These are phyloP conservation scores for Phytophthora ramorum DNA, from an alignment of 352 stramenopile genomes.

Conservation along the genomic window DNA sequence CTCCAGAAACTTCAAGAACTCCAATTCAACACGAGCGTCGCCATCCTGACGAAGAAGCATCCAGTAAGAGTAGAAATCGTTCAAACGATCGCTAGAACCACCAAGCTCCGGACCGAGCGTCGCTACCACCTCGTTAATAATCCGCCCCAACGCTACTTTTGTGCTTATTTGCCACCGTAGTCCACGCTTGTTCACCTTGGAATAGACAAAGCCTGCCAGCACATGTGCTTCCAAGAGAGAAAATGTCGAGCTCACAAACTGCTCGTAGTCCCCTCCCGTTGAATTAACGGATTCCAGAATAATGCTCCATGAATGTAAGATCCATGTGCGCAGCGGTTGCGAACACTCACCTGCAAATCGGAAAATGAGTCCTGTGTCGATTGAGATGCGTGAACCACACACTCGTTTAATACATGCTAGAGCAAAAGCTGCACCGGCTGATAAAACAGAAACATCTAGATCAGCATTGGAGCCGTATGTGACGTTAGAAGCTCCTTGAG, in stretches of 20 bases:
- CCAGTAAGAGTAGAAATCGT: conserved; percentile 79
- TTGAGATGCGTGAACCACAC: conserved; percentile 77
- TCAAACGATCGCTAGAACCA: conserved; percentile 49
- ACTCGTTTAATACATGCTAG: conserved; percentile 81
- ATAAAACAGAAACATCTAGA: conserved; percentile 54
- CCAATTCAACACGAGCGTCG: conserved; percentile 75
- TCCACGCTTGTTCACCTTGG: conserved; percentile 65
- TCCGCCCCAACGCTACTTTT: conserved; percentile 63
- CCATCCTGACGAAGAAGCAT: conserved; percentile 70
- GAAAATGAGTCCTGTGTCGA: conserved; percentile 83
- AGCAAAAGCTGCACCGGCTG: conserved; percentile 74
- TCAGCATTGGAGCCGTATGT: conserved; percentile 37
- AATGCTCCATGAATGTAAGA: conserved; percentile 85
- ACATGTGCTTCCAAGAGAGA: conserved; percentile 80
- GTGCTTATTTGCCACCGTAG: conserved; percentile 59
- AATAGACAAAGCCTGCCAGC: conserved; percentile 78
- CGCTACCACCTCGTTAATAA: conserved; percentile 77
- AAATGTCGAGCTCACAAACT: conserved; percentile 79
- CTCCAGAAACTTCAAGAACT: conserved; percentile 84
- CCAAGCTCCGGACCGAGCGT: conserved; percentile 65
- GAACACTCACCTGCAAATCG: conserved; percentile 67
- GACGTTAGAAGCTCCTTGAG: conserved; percentile 39
- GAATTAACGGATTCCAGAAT: conserved; percentile 82
- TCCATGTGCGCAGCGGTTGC: conserved; percentile 86
- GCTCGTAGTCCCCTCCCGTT: conserved; percentile 81